Evolutionary conservation across 371 early-diverging fungal genomes (phyloP).

Genomic region (Apophysomyces ossiformis): DNA sequence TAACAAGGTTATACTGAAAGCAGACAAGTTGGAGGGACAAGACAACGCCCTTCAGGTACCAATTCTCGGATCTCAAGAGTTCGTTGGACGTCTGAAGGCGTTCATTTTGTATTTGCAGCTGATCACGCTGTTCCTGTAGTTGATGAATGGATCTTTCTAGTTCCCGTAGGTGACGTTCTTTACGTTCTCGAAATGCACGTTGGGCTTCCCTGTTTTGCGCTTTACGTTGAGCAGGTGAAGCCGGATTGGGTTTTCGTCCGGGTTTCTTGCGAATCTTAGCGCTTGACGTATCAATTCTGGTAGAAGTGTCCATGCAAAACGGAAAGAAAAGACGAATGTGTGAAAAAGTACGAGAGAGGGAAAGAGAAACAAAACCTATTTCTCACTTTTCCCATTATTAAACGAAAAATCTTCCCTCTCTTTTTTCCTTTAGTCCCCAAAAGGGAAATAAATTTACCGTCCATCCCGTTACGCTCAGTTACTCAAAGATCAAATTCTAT

Average conservation of each 20-base stretch:
- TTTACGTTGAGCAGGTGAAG: slow-evolving; percentile 74
- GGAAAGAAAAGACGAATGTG: too few relatives aligned
- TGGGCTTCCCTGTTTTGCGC: slow-evolving; percentile 87
- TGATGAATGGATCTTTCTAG: slow-evolving; percentile 71
- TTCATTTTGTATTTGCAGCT: slow-evolving; percentile 52
- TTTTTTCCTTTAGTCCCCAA: not conserved
- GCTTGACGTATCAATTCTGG: not conserved
- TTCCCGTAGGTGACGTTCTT: slow-evolving; percentile 71
- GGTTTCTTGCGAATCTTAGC: slow-evolving; percentile 71
- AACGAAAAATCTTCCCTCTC: not conserved
- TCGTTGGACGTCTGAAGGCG: slow-evolving; percentile 59
- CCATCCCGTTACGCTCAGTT: too few relatives aligned
- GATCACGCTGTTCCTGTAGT: slow-evolving; percentile 63
- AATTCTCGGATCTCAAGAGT: slow-evolving; percentile 66
- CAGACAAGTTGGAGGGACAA: slow-evolving; percentile 58
- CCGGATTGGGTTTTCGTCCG: slow-evolving; percentile 84
- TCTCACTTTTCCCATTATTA: not conserved
- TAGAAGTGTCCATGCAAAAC: not conserved
- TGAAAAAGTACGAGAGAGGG: too few relatives aligned
- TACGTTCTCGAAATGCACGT: slow-evolving; percentile 83
- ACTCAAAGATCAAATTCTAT: too few relatives aligned
- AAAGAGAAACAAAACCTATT: too few relatives aligned
- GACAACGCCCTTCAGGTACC: slow-evolving; percentile 61
- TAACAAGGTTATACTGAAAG: slow-evolving; percentile 48
- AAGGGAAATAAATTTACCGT: not conserved